phyloP scores from a whole-genome alignment of 2,329 filamentous ascomycete genomes.

The Sporothrix phasma region DNA sequence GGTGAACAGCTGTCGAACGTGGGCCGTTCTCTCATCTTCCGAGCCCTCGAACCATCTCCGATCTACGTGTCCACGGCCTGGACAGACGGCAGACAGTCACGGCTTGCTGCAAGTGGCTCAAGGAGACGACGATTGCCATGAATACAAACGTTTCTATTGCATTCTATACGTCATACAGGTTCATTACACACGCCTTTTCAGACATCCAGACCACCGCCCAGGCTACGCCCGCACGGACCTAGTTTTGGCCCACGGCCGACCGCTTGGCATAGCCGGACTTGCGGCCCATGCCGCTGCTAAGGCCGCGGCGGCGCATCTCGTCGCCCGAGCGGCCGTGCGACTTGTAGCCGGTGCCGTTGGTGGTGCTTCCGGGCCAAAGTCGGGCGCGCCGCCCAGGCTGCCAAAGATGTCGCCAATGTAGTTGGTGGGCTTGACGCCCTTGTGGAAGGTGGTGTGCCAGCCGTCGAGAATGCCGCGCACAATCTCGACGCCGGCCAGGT shows the following conservation, averaged over 20 bases:
- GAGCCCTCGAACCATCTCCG: no score
- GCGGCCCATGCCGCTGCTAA: constrained; percentile 12
- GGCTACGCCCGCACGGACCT: background rate
- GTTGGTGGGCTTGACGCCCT: constrained; percentile 49
- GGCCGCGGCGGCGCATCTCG: constrained; percentile 9
- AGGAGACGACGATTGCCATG: constrained; percentile 11
- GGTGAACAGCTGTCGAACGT: no score
- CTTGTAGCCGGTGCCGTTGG: constrained; percentile 27
- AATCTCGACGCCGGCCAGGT: constrained; percentile 53
- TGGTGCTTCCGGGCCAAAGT: constrained; percentile 50
- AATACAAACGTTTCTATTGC: background rate
- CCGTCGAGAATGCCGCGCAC: constrained; percentile 50
- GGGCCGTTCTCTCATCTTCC: no score
- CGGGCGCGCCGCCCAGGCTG: constrained; percentile 52
- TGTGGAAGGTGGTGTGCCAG: constrained; percentile 50
- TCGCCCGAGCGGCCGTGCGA: constrained; percentile 20
- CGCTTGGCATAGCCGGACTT: constrained; percentile 12
- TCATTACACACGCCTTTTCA: background rate
- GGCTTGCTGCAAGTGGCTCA: constrained; percentile 16
- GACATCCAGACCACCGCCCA: no score
- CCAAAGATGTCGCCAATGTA: constrained; percentile 66
- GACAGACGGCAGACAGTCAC: constrained; percentile 15
- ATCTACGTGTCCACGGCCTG: constrained; percentile 2
- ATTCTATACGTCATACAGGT: background rate
- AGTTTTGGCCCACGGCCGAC: background rate